Conservation (phyloP, 176 grass and related monocot species). For the Zea luxurians region DNA sequence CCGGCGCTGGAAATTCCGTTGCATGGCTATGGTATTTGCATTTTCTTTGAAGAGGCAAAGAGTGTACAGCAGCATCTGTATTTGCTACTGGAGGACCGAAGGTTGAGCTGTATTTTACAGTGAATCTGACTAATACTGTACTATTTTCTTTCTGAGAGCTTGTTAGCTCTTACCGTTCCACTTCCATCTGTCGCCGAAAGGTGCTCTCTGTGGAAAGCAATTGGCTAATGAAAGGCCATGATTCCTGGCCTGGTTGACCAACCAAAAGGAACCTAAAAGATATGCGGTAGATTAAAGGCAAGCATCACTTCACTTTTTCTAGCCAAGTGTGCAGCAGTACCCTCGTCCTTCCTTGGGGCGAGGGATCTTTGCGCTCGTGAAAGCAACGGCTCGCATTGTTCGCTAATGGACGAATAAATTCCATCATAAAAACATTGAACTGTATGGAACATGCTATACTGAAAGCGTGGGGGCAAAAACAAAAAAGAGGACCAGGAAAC, state of each 20-base stretch:
- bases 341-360: background rate
- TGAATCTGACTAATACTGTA: background rate
- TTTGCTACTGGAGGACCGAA: background rate
- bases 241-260: constrained; percentile 29
- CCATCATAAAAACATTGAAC: background rate
- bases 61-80: background rate
- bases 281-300: constrained; percentile 17
- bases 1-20: background rate
- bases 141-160: background rate
- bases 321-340: background rate
- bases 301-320: constrained; percentile 37
- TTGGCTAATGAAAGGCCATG: constrained; percentile 5
- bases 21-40: background rate
- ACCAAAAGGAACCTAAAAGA: constrained; percentile 24
- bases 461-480: background rate
- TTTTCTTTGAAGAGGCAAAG: background rate
- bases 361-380: background rate
- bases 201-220: constrained; percentile 25
- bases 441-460: background rate
- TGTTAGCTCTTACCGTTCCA: background rate
- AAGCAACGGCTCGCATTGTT: constrained; percentile 36
- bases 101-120: background rate
- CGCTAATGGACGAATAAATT: constrained; percentile 31
- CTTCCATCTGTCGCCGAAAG: background rate
- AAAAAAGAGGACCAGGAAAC: too few relatives aligned